Percentiles rank a stretch among this genome's conserved stretches.
Evolutionary conservation across 225 moss, liverwort and hornwort species (phyloP).

Genomic region (Rhytidiadelphus loreus): DNA sequence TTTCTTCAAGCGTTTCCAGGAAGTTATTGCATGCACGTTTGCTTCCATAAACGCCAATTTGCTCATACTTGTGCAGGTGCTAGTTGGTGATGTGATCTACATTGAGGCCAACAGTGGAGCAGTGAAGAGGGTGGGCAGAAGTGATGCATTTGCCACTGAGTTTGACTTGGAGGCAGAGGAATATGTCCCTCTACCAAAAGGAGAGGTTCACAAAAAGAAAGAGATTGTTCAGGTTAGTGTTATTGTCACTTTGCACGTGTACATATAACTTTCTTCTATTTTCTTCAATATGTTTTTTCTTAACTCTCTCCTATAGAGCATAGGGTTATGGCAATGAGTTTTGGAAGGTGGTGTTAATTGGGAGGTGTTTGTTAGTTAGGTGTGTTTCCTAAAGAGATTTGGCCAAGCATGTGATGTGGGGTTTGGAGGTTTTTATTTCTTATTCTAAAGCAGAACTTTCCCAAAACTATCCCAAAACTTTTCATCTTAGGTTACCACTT

Average conservation of each 20-base stretch:
- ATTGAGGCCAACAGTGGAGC: constrained; percentile 94
- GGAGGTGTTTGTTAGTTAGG: not conserved
- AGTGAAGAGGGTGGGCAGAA: constrained; percentile 91
- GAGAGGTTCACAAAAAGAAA: constrained; percentile 98
- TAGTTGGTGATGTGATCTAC: constrained; percentile 93
- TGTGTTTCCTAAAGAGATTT: not conserved
- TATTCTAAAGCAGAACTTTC: not conserved
- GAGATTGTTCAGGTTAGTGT: constrained; percentile 80
- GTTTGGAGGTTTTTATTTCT: not conserved
- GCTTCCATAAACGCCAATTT: not conserved
- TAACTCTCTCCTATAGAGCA: not conserved
- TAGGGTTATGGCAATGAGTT: not conserved
- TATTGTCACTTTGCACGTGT: not conserved
- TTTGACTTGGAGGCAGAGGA: constrained; percentile 97
- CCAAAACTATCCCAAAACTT: not conserved
- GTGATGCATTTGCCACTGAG: constrained; percentile 94
- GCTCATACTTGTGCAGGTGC: constrained; percentile 37
- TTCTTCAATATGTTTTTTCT: not conserved
- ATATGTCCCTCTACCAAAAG: constrained; percentile 87
- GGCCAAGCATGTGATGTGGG: not conserved
- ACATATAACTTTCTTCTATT: not conserved
- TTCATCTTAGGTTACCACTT: not conserved
- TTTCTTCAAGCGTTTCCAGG: not conserved
- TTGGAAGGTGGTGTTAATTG: not conserved
- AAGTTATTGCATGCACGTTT: not conserved